Conservation (phyloP, 1,284 basidiomycete species). For the Puccinia novopanici region DNA sequence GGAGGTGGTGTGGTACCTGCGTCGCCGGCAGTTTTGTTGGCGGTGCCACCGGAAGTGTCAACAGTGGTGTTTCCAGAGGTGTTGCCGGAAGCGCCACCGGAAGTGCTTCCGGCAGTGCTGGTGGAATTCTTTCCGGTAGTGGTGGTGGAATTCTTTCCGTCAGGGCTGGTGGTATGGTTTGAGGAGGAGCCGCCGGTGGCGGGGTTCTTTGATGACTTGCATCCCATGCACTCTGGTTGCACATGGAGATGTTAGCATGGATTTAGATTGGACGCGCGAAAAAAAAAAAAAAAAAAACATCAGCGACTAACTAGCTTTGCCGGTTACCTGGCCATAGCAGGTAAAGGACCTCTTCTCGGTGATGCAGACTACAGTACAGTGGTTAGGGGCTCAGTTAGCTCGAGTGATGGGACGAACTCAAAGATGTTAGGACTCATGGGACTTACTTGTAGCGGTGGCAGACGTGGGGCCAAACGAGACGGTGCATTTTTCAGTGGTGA, state of each 20-base stretch:
- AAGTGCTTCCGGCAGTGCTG: too few species aligned
- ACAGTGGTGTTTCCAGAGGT: too few species aligned
- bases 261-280: too few species aligned
- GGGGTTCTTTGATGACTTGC: not conserved
- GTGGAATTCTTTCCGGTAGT: too few species aligned
- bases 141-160: too few species aligned
- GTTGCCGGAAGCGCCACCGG: too few species aligned
- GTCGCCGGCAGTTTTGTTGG: too few species aligned
- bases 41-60: too few species aligned
- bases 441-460: conserved; percentile 3
- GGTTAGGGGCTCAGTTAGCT: not conserved
- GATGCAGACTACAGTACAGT: not conserved
- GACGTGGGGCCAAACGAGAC: not conserved
- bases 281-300: too few species aligned
- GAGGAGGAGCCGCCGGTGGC: too few species aligned
- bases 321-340: not conserved
- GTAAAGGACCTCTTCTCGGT: not conserved
- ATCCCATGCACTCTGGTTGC: conserved; percentile 2
- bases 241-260: not conserved
- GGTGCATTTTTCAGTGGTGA: conserved; percentile 18
- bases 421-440: not conserved
- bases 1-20: too few species aligned
- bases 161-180: too few species aligned
- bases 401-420: not conserved
- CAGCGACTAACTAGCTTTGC: not conserved